These are phyloP conservation scores for Gonium pectorale DNA, from an alignment of 139 green algal species.

Conservation along the genomic window DNA sequence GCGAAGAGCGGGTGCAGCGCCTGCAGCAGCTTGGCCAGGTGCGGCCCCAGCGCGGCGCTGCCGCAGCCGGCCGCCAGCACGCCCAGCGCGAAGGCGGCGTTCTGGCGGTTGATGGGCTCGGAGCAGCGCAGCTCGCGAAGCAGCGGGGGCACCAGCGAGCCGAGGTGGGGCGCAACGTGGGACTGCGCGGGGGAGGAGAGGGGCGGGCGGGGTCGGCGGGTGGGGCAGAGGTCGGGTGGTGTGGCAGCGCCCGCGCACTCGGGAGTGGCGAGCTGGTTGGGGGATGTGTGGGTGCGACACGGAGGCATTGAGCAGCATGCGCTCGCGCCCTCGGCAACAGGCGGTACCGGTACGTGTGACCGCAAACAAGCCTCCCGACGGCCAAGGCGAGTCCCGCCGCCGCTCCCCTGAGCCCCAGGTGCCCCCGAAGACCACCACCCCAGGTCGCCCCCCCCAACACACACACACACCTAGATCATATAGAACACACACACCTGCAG, in stretches of 20 bases:
- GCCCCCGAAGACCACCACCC: no score
- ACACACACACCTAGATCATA: no score
- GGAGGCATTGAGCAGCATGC: no score
- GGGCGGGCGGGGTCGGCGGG: background rate
- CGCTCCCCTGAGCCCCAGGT: no score
- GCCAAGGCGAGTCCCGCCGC: no score
- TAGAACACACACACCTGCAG: slow-evolving; percentile 47
- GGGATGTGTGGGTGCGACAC: no score
- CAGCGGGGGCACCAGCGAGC: slow-evolving; percentile 60
- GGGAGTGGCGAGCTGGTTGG: no score
- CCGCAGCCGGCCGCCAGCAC: slow-evolving; percentile 65
- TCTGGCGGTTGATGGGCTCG: slow-evolving; percentile 77
- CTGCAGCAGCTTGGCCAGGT: slow-evolving; percentile 65
- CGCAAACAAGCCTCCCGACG: no score
- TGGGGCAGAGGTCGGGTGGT: no score
- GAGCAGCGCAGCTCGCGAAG: slow-evolving; percentile 71
- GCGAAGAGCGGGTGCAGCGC: slow-evolving; percentile 78
- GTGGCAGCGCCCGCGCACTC: no score
- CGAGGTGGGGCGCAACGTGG: slow-evolving; percentile 43
- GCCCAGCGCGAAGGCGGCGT: slow-evolving; percentile 75
- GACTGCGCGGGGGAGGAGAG: slow-evolving; percentile 7
- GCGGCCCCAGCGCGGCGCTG: background rate
- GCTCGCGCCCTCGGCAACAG: no score
- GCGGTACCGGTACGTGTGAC: no score
- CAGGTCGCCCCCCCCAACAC: background rate